Percentiles rank a stretch among this genome's conserved stretches.
Evolutionary conservation across 805 yeast species (phyloP).

Genomic region (Candida endomychidarum): DNA sequence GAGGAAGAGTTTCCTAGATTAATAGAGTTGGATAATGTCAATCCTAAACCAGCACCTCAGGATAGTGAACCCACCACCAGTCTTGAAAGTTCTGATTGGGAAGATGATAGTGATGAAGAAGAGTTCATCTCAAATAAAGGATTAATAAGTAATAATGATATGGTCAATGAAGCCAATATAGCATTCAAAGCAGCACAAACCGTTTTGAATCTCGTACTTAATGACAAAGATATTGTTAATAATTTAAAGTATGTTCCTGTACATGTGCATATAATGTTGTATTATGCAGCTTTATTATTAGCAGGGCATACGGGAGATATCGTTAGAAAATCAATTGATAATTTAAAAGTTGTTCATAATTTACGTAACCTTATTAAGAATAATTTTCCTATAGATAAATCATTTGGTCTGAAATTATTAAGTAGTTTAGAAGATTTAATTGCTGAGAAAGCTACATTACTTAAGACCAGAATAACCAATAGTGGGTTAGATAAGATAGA

Average conservation of each 20-base stretch:
- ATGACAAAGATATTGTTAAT: conserved; percentile 56
- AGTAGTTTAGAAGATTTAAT: conserved; percentile 32
- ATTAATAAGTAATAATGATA: conserved; percentile 32
- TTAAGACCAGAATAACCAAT: conserved; percentile 11
- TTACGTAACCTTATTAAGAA: conserved; percentile 42
- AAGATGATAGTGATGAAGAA: conserved; percentile 22
- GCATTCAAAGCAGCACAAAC: conserved; percentile 66
- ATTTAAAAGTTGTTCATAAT: conserved; percentile 43
- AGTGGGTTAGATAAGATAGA: conserved; percentile 9
- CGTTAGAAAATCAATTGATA: conserved; percentile 30
- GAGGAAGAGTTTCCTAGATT: conserved; percentile 35
- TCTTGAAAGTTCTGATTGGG: conserved; percentile 12
- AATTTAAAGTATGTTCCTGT: conserved; percentile 65
- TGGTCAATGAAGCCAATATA: conserved; percentile 42
- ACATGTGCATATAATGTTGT: conserved; percentile 71
- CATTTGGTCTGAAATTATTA: conserved; percentile 47
- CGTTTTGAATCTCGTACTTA: conserved; percentile 56
- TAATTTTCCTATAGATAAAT: conserved; percentile 53
- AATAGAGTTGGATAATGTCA: conserved; percentile 18
- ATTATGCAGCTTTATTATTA: conserved; percentile 60
- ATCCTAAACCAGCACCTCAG: background rate
- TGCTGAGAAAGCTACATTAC: conserved; percentile 24
- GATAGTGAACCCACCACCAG: background rate
- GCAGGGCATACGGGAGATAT: conserved; percentile 24
- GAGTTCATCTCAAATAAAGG: conserved; percentile 35